Evolutionary conservation across 345 rosid genomes (phyloP), one percentile per base, ranked within the genome.

Genomic region (Pistacia atlantica): DNA sequence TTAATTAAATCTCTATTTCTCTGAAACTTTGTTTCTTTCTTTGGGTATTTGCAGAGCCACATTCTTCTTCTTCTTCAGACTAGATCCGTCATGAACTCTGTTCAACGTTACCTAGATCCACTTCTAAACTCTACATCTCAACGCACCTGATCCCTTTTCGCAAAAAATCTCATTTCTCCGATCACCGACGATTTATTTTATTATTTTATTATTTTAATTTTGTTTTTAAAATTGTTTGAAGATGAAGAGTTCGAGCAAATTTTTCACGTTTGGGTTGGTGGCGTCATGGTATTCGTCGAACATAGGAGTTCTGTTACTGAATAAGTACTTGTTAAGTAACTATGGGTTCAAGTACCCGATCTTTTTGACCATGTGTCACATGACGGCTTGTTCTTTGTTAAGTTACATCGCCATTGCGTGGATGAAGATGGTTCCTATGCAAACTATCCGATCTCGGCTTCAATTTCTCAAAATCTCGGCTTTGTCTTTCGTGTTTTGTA

Each of bases 391-490:
- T 71, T 91, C 97, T 51, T 77, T 97, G 83, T 83, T 97, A 51
- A 92, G 97, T 85, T 97, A 97, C 82, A 76, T 97, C 56, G 97
- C 94, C 80, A 91, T 97, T 74, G 98, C 93, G 3, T 94, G 99
- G 98, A 68, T 97, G 86, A 94, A 91, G 90, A 87, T 97, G 92
- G 99, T 97, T 11, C 99, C 99, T 4, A 89, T 97, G 98, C 99
- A 97, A 78, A 97, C 98, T 37, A 90, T 97, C 74, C 92, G 98
- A 68, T 94, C 99, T 20, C 83, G 94, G 31, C 85, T 84, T 46
- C 99, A 97, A 80, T 91, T 97, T 79, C 48, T 97, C 63, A 97
- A 97, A 95, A 97, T 97, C 92, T 63, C 98, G 0, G 88, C 97
- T 18, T 79, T 97, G 12, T 90, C 98, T 79, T 84, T 97, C 77